Conservation (phyloP, 805 yeast species). For the Starmera caribaea region DNA sequence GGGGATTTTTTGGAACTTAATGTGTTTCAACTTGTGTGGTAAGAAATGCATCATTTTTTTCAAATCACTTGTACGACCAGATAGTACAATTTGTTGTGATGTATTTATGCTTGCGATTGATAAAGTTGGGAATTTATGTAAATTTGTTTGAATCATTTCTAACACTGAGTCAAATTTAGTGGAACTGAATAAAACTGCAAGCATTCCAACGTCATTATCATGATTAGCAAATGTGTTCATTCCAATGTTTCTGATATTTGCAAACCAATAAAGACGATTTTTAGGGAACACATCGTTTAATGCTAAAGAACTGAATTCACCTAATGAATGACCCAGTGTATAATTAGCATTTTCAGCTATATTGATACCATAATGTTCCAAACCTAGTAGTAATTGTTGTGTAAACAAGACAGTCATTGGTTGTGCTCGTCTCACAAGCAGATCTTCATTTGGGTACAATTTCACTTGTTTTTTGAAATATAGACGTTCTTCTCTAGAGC, state of each 20-base stretch:
- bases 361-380: conserved; percentile 14
- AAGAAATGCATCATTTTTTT: conserved; percentile 5
- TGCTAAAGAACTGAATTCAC: conserved; percentile 30
- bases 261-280: conserved; percentile 11
- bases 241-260: conserved; percentile 27
- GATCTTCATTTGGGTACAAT: too few species aligned
- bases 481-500: too few species aligned
- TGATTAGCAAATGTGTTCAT: conserved; percentile 23
- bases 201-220: conserved; percentile 19
- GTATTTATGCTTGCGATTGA: conserved; percentile 35
- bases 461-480: too few species aligned
- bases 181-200: conserved; percentile 24
- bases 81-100: conserved; percentile 28
- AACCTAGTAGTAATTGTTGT: too few species aligned
- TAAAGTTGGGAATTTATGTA: conserved; percentile 6
- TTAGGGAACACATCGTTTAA: conserved; percentile 19
- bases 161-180: conserved; percentile 15
- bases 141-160: conserved; percentile 1
- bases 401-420: too few species aligned
- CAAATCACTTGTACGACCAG: conserved; percentile 23
- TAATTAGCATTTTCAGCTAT: conserved; percentile 11
- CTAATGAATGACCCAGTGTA: conserved; percentile 34
- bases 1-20: conserved; percentile 18
- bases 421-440: too few species aligned
- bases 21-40: conserved; percentile 7